phyloP scores from a whole-genome alignment of 2,329 filamentous ascomycete genomes.

The Talaromyces rugulosus region DNA sequence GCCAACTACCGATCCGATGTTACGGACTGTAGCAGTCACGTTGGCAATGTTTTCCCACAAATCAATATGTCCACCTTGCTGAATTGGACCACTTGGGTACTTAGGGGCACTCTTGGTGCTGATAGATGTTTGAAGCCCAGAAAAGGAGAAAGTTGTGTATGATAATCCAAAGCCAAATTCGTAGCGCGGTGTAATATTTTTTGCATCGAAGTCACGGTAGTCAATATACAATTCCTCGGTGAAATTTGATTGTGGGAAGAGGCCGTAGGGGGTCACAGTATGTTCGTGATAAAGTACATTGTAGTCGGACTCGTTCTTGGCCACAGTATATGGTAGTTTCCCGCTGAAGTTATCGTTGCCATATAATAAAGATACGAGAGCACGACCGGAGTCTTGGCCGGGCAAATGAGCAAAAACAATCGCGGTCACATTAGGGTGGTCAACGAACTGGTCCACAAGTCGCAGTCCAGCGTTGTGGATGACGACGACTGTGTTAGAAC shows the following conservation, averaged over 20 bases:
- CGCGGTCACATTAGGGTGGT: background rate
- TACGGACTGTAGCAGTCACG: slow-evolving; percentile 40
- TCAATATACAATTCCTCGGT: slow-evolving; percentile 53
- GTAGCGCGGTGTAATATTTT: slow-evolving; percentile 52
- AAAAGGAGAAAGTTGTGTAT: slow-evolving; percentile 58
- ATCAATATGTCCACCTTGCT: slow-evolving; percentile 49
- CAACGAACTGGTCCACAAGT: background rate
- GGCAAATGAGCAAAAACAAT: slow-evolving; percentile 2
- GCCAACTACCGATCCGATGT: slow-evolving; percentile 38
- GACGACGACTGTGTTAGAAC: background rate
- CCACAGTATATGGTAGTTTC: slow-evolving; percentile 52
- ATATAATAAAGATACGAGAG: slow-evolving; percentile 1
- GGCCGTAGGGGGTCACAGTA: background rate
- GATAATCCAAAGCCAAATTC: slow-evolving; percentile 59
- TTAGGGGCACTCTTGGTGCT: slow-evolving; percentile 26
- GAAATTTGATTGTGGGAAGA: slow-evolving; percentile 48
- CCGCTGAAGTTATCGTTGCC: slow-evolving; percentile 33
- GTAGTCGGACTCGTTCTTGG: slow-evolving; percentile 46
- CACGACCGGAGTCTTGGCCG: slow-evolving; percentile 5
- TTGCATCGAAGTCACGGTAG: slow-evolving; percentile 41
- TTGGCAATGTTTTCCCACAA: slow-evolving; percentile 43
- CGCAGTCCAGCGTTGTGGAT: slow-evolving; percentile 4
- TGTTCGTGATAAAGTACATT: slow-evolving; percentile 19
- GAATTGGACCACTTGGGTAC: slow-evolving; percentile 30
- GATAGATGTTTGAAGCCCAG: slow-evolving; percentile 25